Conservation (phyloP, 1,284 basidiomycete genomes). For the Lignosus rhinocerotis region DNA sequence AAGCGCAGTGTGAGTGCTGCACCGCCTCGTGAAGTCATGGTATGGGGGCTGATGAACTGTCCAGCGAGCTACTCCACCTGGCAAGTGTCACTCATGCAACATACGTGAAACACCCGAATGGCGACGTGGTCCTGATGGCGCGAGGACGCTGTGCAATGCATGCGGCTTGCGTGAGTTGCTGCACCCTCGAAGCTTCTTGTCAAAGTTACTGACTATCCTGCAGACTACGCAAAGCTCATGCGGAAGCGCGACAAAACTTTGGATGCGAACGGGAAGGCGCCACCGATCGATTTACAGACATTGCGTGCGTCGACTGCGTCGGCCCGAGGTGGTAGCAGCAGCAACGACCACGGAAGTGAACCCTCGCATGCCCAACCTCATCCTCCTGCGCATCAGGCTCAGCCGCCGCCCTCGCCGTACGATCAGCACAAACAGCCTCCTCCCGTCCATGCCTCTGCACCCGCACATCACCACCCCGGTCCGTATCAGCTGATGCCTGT, state of each 20-base stretch:
- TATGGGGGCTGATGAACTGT: conserved; percentile 23
- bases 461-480: conserved; percentile 20
- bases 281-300: conserved; percentile 70
- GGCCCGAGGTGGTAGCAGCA: conserved; percentile 38
- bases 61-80: conserved; percentile 78
- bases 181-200: conserved; percentile 12
- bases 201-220: conserved; percentile 1
- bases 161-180: conserved; percentile 75
- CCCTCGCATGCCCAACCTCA: conserved; percentile 17
- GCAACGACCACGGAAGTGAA: conserved; percentile 21
- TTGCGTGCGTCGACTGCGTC: conserved; percentile 65
- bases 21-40: conserved; percentile 30
- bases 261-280: conserved; percentile 50
- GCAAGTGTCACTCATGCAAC: conserved; percentile 82
- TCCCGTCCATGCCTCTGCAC: conserved; percentile 20
- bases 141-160: conserved; percentile 78
- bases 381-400: conserved; percentile 17
- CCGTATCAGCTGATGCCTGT: conserved; percentile 35
- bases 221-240: conserved; percentile 79
- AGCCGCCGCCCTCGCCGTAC: conserved; percentile 22
- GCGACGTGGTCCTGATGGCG: conserved; percentile 78
- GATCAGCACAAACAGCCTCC: conserved; percentile 24
- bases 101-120: conserved; percentile 84
- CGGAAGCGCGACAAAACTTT: conserved; percentile 67
- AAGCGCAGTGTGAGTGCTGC: conserved; percentile 71